These are phyloP conservation scores for Escallonia herrerae DNA, from an alignment of 129 eudicot species.

Conservation along the genomic window DNA sequence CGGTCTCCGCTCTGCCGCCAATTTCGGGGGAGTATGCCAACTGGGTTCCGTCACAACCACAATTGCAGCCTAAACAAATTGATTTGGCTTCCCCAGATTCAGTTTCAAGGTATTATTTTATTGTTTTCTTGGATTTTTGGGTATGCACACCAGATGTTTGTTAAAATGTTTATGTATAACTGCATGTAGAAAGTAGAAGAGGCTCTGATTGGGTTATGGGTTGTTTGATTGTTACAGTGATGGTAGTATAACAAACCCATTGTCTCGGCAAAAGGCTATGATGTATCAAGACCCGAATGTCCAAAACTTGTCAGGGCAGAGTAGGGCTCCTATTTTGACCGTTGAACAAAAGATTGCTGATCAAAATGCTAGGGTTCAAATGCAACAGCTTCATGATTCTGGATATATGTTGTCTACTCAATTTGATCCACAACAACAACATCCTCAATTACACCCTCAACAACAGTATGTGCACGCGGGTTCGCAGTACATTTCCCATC, in stretches of 20 bases:
- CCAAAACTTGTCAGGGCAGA: slow-evolving; percentile 42
- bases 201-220: slow-evolving; percentile 17
- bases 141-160: slow-evolving; percentile 15
- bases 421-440: slow-evolving; percentile 41
- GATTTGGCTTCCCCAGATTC: slow-evolving; percentile 75
- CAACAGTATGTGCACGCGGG: slow-evolving; percentile 67
- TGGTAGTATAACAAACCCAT: slow-evolving; percentile 54
- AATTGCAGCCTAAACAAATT: slow-evolving; percentile 33
- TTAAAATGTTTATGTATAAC: background rate
- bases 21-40: slow-evolving; percentile 23
- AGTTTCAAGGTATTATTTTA: slow-evolving; percentile 47
- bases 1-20: slow-evolving; percentile 9
- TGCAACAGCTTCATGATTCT: slow-evolving; percentile 64
- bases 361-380: slow-evolving; percentile 41
- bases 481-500: slow-evolving; percentile 56
- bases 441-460: slow-evolving; percentile 48
- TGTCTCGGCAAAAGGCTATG: slow-evolving; percentile 42
- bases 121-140: background rate
- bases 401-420: slow-evolving; percentile 39
- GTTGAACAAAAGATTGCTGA: slow-evolving; percentile 35
- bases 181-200: background rate
- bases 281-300: slow-evolving; percentile 54
- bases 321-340: slow-evolving; percentile 16
- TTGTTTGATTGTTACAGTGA: slow-evolving; percentile 45
- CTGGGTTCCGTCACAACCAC: slow-evolving; percentile 31